Base-by-base conservation (phyloP, 2,329 filamentous ascomycete species). In the Aspergillus fischeri region DNA sequence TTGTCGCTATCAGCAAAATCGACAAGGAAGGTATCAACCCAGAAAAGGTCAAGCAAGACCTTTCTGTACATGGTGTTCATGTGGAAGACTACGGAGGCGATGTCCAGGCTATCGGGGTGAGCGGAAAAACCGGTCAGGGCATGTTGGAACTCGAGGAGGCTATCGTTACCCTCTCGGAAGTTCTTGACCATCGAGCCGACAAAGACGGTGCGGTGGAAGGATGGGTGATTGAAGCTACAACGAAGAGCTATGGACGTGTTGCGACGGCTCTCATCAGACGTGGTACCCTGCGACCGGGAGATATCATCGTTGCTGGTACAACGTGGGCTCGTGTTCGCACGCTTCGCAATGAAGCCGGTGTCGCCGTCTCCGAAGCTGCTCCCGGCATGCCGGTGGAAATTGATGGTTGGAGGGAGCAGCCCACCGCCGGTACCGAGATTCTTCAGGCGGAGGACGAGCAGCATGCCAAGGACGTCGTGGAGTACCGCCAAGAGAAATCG, bases 1-100 rank as follows among this genome's bases (percentile, higher is more conserved):
- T 99, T 57, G 94, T 99, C 52, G 95, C 95, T 17, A 93, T 97
- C 76, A 99, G 94, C 80, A 99, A 99, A 76, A 85, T 96, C 52
- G 94, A 99, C 77, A 96, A 94, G 75, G 86, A 89, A 58, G 88
- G 90, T 58, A 87, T 90, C 4, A 85, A 91, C 52, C 77, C 92
- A 10, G 89, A 97, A 45, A 84, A 86, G 50, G 92, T 97, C 60
- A 97, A 97, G 77, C 81, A 87, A 55, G 94, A 97, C 72, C 85
- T 99, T 25, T 86, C 90, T 8, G 81, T 86, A 2, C 83, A 96
- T 67, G 91, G 90, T 7, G 86, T 99, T 29, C 89, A 96, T 65
- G 89, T 99, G 54, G 94, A 99, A 77, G 94, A 97, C 69, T 96
- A 86, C 67, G 94, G 94, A 44, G 94, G 94, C 57, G 94, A 99